A percentile compares a stretch with the other conserved stretches of the same genome.
Evolutionary conservation across 306 rosid genomes (phyloP).

Genomic region (Cyclanthera cordifolia): DNA sequence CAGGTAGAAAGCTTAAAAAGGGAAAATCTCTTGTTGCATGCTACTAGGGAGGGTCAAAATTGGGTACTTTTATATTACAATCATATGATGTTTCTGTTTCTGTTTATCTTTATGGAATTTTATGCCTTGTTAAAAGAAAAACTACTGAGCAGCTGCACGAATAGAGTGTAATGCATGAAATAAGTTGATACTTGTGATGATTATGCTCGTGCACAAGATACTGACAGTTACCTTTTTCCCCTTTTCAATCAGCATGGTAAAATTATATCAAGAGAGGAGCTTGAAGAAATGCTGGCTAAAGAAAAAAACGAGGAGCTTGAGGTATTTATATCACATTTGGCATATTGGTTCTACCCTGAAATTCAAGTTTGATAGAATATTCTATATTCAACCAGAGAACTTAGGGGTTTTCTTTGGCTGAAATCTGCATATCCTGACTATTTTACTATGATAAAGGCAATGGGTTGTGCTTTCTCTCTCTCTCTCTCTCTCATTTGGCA

Average conservation of each 20-base stretch:
- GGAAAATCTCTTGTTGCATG: background rate
- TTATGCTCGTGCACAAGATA: background rate
- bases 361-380: background rate
- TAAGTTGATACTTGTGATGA: conserved; percentile 9
- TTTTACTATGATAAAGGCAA: background rate
- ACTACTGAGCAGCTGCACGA: background rate
- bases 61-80: background rate
- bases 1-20: background rate
- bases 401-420: background rate
- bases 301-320: conserved; percentile 62
- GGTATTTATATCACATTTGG: conserved; percentile 32
- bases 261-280: conserved; percentile 79
- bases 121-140: background rate
- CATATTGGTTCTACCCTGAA: conserved; percentile 4
- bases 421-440: background rate
- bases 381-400: background rate
- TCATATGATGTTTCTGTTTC: background rate
- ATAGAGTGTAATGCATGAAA: background rate
- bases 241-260: conserved; percentile 55
- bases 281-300: conserved; percentile 48
- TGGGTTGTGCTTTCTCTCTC: background rate
- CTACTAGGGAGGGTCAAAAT: background rate
- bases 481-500: too few relatives aligned
- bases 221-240: conserved; percentile 6
- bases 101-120: background rate